Evolutionary conservation across 768 basidiomycete species (phyloP).

Genomic region (Phlebiopsis flavidoalba): DNA sequence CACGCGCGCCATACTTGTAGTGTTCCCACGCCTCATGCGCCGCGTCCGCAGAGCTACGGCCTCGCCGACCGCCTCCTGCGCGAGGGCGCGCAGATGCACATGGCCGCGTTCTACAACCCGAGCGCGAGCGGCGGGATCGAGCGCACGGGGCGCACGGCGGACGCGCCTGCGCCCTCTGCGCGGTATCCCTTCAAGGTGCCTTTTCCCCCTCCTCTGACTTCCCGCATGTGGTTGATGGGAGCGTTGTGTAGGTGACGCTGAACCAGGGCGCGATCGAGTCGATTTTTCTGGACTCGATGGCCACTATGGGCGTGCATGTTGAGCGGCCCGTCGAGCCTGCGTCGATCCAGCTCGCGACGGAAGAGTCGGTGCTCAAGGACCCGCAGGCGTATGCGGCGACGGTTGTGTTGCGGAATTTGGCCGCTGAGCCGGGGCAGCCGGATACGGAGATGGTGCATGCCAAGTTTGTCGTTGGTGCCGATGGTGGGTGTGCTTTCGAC

Average conservation of each 20-base stretch:
- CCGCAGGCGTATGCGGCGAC: constrained; percentile 30
- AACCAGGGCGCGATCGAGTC: constrained; percentile 63
- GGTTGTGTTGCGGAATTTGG: constrained; percentile 40
- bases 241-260: constrained; percentile 29
- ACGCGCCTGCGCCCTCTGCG: constrained; percentile 56
- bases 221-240: background rate
- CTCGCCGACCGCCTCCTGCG: constrained; percentile 58
- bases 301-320: constrained; percentile 39
- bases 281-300: constrained; percentile 55
- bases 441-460: constrained; percentile 55
- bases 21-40: background rate
- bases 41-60: constrained; percentile 59
- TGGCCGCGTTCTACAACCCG: constrained; percentile 73
- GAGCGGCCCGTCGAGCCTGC: constrained; percentile 45
- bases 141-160: constrained; percentile 59
- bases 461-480: constrained; percentile 70
- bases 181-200: constrained; percentile 67
- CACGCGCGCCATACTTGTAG: background rate
- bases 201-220: background rate
- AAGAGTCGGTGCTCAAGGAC: constrained; percentile 37
- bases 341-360: constrained; percentile 41
- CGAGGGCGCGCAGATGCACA: constrained; percentile 66
- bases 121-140: constrained; percentile 54
- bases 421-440: constrained; percentile 27
- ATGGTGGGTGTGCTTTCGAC: constrained; percentile 39